Evolutionary conservation across 495 filamentous ascomycete species (phyloP).

Genomic region (Entonaema liquescens): DNA sequence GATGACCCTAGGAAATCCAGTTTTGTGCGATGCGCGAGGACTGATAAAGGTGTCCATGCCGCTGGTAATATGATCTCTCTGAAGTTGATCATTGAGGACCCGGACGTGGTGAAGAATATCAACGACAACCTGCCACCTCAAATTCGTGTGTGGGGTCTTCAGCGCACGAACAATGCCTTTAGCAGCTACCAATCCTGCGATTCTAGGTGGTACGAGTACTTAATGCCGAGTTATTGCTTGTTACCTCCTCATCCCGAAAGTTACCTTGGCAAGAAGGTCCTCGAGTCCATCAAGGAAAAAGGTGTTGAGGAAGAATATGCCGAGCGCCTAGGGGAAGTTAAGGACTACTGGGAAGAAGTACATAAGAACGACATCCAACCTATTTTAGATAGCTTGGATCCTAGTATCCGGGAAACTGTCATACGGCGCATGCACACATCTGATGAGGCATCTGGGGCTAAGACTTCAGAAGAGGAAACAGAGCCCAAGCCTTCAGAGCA

Average conservation of each 20-base stretch:
- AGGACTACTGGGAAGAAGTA: conserved; percentile 79
- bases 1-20: conserved; percentile 96
- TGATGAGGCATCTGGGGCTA: conserved; percentile 36
- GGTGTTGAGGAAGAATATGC: conserved; percentile 73
- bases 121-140: conserved; percentile 84
- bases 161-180: conserved; percentile 84
- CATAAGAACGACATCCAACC: conserved; percentile 80
- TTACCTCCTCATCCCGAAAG: conserved; percentile 90
- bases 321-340: conserved; percentile 76
- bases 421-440: conserved; percentile 51
- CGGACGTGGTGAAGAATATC: conserved; percentile 86
- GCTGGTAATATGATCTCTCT: conserved; percentile 95
- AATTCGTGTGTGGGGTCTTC: conserved; percentile 92
- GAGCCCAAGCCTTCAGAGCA: conserved; percentile 10
- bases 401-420: conserved; percentile 53
- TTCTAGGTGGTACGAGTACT: conserved; percentile 93
- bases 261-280: conserved; percentile 80
- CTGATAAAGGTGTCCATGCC: conserved; percentile 97
- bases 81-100: conserved; percentile 94
- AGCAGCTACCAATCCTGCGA: conserved; percentile 93
- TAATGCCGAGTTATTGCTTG: conserved; percentile 90
- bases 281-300: conserved; percentile 73
- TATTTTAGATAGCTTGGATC: conserved; percentile 65
- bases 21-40: conserved; percentile 90
- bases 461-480: conserved; percentile 14